Evolutionary conservation across 2,329 filamentous ascomycete genomes (phyloP).

Genomic region (Monilinia fructigena): DNA sequence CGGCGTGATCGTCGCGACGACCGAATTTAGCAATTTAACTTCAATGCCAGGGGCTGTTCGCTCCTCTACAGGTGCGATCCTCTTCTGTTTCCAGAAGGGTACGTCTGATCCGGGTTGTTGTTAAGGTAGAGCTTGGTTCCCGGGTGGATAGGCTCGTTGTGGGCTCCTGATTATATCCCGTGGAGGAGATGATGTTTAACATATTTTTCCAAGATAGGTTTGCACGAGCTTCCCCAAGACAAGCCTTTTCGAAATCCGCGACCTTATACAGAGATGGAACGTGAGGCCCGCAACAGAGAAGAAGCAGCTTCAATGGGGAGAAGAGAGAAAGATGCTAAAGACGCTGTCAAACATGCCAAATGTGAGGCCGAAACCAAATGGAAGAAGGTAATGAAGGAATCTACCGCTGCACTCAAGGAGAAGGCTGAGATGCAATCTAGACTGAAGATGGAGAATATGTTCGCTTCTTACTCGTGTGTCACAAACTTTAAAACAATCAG

Average conservation of each 20-base stretch:
- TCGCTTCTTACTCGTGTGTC: constrained; percentile 12
- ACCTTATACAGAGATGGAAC: not conserved
- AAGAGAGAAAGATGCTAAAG: not conserved
- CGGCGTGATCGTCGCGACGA: no score
- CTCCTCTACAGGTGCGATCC: no score
- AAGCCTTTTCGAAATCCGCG: no score
- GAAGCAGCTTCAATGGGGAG: not conserved
- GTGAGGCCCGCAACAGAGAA: constrained; percentile 1
- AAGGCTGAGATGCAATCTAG: constrained; percentile 11
- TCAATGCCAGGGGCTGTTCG: no score
- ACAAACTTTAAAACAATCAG: constrained; percentile 29
- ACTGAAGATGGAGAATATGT: constrained; percentile 21
- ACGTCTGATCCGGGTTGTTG: no score
- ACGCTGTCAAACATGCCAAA: constrained; percentile 2
- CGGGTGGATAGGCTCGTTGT: no score
- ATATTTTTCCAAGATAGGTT: not conserved
- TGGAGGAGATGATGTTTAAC: not conserved
- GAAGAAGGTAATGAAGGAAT: not conserved
- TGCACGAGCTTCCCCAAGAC: not conserved
- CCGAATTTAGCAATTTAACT: no score
- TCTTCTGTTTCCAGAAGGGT: no score
- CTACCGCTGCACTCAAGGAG: constrained; percentile 3
- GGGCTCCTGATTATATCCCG: no score
- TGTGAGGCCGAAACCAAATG: not conserved
- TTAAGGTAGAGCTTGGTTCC: no score